A percentile compares a stretch with the other conserved stretches of the same genome.
These are phyloP conservation scores for Poteriospumella lacustris DNA, from an alignment of 108 stramenopile species.

Conservation along the genomic window DNA sequence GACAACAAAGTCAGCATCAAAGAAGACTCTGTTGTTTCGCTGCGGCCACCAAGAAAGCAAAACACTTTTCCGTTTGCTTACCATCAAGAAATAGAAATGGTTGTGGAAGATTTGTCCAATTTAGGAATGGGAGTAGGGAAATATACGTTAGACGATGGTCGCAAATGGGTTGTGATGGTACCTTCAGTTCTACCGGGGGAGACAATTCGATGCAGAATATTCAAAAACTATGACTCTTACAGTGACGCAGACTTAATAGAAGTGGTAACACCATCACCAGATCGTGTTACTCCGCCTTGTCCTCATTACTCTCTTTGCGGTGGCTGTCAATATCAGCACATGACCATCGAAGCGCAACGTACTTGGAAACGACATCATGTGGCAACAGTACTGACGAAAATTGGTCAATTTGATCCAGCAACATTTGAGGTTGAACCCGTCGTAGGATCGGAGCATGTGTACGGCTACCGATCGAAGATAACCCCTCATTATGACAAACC, in stretches of 20 bases:
- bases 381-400: conserved; percentile 63
- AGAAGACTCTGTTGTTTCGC: too few relatives aligned
- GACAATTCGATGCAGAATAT: conserved; percentile 64
- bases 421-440: conserved; percentile 47
- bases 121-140: conserved; percentile 69
- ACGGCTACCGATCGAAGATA: conserved; percentile 81
- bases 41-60: too few relatives aligned
- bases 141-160: background rate
- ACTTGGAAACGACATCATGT: conserved; percentile 80
- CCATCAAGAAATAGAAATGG: conserved; percentile 38
- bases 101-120: conserved; percentile 67
- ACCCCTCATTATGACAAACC: conserved; percentile 93
- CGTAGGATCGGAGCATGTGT: conserved; percentile 77
- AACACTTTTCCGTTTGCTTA: conserved; percentile 33
- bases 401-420: conserved; percentile 51
- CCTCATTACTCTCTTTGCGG: conserved; percentile 72
- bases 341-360: conserved; percentile 72
- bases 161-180: conserved; percentile 78
- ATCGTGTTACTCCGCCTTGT: conserved; percentile 74
- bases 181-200: conserved; percentile 86
- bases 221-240: conserved; percentile 72
- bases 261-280: conserved; percentile 66
- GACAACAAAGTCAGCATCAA: too few relatives aligned
- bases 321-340: conserved; percentile 96
- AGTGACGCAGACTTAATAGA: conserved; percentile 79